Conservation (phyloP, 1,284 basidiomycete species). For the Leccinum olivaceoglutinosum region DNA sequence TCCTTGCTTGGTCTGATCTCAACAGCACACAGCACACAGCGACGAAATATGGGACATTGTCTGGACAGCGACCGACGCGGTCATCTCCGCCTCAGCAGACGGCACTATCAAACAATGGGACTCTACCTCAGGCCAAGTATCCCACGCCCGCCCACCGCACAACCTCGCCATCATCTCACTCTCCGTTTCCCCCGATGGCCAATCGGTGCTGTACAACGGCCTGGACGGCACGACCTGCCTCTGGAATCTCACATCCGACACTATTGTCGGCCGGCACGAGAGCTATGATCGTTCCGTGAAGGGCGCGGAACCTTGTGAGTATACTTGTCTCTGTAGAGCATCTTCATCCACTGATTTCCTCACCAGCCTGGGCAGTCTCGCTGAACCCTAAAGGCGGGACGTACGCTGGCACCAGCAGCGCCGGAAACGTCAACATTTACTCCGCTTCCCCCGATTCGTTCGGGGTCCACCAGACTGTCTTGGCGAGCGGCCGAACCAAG, state of each 20-base stretch:
- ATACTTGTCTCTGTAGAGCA: neutral
- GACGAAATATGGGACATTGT: conserved; percentile 79
- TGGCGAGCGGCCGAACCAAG: conserved; percentile 69
- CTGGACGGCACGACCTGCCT: conserved; percentile 76
- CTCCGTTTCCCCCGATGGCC: conserved; percentile 60
- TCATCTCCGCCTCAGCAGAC: conserved; percentile 70
- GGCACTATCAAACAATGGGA: conserved; percentile 71
- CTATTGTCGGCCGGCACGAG: conserved; percentile 59
- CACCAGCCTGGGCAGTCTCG: conserved; percentile 74
- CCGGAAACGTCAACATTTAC: conserved; percentile 67
- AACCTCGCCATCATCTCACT: conserved; percentile 72
- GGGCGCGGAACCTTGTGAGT: conserved; percentile 64
- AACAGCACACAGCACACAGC: conserved; percentile 53
- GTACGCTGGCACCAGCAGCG: conserved; percentile 75
- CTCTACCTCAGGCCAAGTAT: conserved; percentile 56
- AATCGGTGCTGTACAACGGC: conserved; percentile 66
- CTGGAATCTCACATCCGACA: conserved; percentile 61
- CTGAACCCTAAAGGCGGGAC: conserved; percentile 66
- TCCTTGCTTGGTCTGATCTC: neutral
- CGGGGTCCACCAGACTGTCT: conserved; percentile 49
- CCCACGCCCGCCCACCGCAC: conserved; percentile 60
- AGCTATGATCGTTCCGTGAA: conserved; percentile 59
- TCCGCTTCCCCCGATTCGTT: conserved; percentile 58
- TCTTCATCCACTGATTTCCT: neutral
- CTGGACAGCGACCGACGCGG: conserved; percentile 67